Conservation (phyloP, 2,329 filamentous ascomycete species). For the Colletotrichum simmondsii region DNA sequence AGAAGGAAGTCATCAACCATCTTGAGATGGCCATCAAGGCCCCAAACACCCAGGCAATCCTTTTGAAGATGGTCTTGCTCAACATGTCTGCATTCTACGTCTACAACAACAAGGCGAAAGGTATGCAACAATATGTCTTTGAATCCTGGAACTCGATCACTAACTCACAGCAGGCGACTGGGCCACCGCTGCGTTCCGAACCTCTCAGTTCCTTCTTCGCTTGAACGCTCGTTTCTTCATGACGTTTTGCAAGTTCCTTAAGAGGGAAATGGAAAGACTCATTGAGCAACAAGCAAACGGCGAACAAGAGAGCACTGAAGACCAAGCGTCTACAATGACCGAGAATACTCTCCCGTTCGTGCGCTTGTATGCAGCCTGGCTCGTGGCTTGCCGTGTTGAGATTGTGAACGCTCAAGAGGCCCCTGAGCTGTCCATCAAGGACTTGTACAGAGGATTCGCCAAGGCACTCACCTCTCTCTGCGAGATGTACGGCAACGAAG, state of each 20-base stretch:
- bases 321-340: slow-evolving; percentile 48
- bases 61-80: slow-evolving; percentile 84
- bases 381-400: slow-evolving; percentile 58
- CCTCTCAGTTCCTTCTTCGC: slow-evolving; percentile 74
- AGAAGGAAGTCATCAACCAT: slow-evolving; percentile 85
- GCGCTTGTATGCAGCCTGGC: slow-evolving; percentile 66
- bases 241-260: slow-evolving; percentile 75
- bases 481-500: slow-evolving; percentile 52
- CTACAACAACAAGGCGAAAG: slow-evolving; percentile 68
- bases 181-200: slow-evolving; percentile 55
- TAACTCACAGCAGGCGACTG: slow-evolving; percentile 52
- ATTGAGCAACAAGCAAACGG: slow-evolving; percentile 47
- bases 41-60: slow-evolving; percentile 68
- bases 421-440: slow-evolving; percentile 56
- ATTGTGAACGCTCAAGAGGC: slow-evolving; percentile 57
- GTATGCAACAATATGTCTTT: slow-evolving; percentile 35
- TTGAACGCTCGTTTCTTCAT: slow-evolving; percentile 84
- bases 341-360: slow-evolving; percentile 61
- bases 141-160: too few species aligned
- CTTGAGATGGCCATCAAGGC: slow-evolving; percentile 79
- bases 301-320: slow-evolving; percentile 38
- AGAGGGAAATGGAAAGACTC: slow-evolving; percentile 72
- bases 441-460: slow-evolving; percentile 58
- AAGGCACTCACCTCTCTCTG: slow-evolving; percentile 61
- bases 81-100: slow-evolving; percentile 88